phyloP scores from a whole-genome alignment of 805 yeast species.

The Suhomyces tanzawaensis region DNA sequence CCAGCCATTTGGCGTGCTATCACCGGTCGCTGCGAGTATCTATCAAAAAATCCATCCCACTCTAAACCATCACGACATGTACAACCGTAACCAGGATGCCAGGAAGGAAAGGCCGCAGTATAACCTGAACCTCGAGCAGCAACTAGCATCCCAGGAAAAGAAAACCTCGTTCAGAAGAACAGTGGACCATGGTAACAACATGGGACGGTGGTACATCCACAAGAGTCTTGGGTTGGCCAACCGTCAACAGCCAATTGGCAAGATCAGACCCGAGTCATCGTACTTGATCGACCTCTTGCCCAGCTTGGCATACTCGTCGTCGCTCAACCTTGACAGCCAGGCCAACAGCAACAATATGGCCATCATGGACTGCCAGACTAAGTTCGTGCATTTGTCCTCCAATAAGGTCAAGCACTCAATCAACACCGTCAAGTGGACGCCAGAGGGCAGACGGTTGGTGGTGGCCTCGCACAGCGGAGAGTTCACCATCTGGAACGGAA shows the following conservation, averaged over 20 bases:
- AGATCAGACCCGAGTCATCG: constrained; percentile 65
- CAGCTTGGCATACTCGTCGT: constrained; percentile 52
- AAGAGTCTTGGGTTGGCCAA: constrained; percentile 41
- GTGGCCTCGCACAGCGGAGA: constrained; percentile 94
- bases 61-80: not conserved
- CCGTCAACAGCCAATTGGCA: constrained; percentile 41
- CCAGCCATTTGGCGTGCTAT: too few species aligned
- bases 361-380: constrained; percentile 64
- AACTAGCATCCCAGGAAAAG: constrained; percentile 46
- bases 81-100: constrained; percentile 11
- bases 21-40: too few species aligned
- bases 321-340: constrained; percentile 26
- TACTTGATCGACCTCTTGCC: constrained; percentile 65
- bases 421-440: constrained; percentile 92
- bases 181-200: constrained; percentile 73
- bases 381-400: constrained; percentile 85
- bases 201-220: constrained; percentile 59
- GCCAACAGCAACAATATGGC: constrained; percentile 36
- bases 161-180: constrained; percentile 62
- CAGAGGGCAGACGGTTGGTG: constrained; percentile 86
- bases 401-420: constrained; percentile 92
- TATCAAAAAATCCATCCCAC: too few species aligned
- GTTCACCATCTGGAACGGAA: constrained; percentile 95
- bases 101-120: constrained; percentile 10
- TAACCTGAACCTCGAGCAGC: constrained; percentile 40